phyloP scores from a whole-genome alignment of 2,329 filamentous ascomycete species.

The Teratosphaeria pseudoeucalypti region DNA sequence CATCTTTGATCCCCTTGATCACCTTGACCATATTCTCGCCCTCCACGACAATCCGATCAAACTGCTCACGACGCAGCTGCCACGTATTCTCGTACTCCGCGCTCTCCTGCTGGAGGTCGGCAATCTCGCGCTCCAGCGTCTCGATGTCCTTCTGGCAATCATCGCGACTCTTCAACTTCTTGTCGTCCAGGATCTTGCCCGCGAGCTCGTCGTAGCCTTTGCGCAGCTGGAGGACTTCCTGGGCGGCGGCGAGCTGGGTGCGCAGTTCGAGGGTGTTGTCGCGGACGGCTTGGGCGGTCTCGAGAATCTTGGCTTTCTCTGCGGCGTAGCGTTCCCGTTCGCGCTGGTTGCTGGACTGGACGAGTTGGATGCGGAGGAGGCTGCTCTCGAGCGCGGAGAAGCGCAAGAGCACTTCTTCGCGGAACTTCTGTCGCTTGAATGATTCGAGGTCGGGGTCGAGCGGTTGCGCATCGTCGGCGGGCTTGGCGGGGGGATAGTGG shows the following conservation, averaged over 20 bases:
- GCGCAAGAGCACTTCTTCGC: constrained; percentile 76
- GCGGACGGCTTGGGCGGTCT: constrained; percentile 66
- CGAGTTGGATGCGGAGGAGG: constrained; percentile 78
- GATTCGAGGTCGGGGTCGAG: constrained; percentile 29
- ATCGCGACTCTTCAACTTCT: constrained; percentile 68
- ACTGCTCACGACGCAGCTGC: constrained; percentile 75
- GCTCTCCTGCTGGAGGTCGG: constrained; percentile 75
- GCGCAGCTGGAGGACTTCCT: constrained; percentile 63
- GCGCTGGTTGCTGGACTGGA: constrained; percentile 68
- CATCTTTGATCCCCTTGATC: constrained; percentile 91
- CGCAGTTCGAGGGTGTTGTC: constrained; percentile 64
- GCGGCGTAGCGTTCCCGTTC: constrained; percentile 76
- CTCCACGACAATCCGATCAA: constrained; percentile 80
- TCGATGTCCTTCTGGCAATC: constrained; percentile 68
- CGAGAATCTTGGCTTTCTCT: constrained; percentile 69
- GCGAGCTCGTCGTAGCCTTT: constrained; percentile 83
- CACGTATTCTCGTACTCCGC: constrained; percentile 72
- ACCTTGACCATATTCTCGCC: constrained; percentile 74
- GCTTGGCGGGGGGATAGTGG: constrained; percentile 47
- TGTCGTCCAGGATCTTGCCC: constrained; percentile 74
- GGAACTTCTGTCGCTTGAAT: constrained; percentile 44
- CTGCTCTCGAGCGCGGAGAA: constrained; percentile 80
- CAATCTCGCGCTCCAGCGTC: constrained; percentile 81
- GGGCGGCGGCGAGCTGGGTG: constrained; percentile 65
- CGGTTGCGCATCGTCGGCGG: constrained; percentile 29